phyloP scores from a whole-genome alignment of 495 filamentous ascomycete genomes.

The Lasiosphaeris hirsuta region DNA sequence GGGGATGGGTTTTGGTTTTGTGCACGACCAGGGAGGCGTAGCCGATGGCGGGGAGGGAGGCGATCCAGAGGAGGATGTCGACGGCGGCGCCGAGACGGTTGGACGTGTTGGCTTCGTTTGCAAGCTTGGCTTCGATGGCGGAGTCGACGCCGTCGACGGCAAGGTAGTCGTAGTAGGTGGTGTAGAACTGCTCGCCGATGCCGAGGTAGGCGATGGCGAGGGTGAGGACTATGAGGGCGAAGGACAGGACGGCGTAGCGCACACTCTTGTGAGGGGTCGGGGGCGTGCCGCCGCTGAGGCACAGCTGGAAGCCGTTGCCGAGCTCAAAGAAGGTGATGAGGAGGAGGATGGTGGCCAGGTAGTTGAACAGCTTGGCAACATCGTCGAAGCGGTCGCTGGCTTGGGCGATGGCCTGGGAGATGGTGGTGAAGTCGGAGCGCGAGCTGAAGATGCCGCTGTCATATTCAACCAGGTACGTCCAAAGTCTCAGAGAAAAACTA shows the following conservation, averaged over 20 bases:
- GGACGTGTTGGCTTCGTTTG: not conserved
- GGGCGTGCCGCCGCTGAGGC: not conserved
- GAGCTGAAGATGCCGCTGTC: not conserved
- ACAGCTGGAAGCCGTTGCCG: constrained; percentile 17
- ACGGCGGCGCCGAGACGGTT: not conserved
- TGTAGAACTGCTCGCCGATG: not conserved
- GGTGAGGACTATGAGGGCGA: constrained; percentile 8
- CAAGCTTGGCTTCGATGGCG: not conserved
- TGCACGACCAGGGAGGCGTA: constrained; percentile 11
- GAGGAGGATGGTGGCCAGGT: constrained; percentile 18
- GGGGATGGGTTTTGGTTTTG: not conserved
- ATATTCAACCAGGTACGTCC: not conserved
- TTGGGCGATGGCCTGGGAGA: not conserved
- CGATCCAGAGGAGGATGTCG: constrained; percentile 20
- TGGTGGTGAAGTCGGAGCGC: not conserved
- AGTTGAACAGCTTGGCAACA: constrained; percentile 1
- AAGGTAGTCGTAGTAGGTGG: not conserved
- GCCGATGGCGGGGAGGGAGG: constrained; percentile 8
- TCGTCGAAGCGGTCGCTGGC: not conserved
- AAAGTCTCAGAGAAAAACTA: not conserved
- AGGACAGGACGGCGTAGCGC: constrained; percentile 7
- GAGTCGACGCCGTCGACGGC: not conserved
- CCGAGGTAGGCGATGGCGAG: constrained; percentile 9
- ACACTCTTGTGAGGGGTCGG: not conserved
- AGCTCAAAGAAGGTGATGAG: constrained; percentile 23